phyloP scores from a whole-genome alignment of 1,284 basidiomycete species.

The Papiliotrema terrestris region DNA sequence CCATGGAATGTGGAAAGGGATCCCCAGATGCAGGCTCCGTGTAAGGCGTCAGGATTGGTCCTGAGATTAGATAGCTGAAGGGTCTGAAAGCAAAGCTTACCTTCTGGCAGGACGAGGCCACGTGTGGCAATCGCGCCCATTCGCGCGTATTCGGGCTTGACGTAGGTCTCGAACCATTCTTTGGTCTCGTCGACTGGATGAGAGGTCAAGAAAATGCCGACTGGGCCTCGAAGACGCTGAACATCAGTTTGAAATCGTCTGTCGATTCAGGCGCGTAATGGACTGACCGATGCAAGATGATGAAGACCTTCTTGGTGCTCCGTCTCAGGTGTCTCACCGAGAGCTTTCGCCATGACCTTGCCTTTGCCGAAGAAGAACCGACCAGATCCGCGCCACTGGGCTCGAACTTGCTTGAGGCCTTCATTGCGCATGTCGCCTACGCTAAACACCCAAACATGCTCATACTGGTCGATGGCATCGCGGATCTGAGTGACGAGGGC shows the following conservation, averaged over 20 bases:
- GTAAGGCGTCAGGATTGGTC: conserved; percentile 52
- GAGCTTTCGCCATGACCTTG: conserved; percentile 91
- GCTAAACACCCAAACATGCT: conserved; percentile 92
- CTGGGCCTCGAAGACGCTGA: conserved; percentile 87
- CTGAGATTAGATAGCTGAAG: conserved; percentile 19
- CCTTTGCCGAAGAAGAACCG: conserved; percentile 91
- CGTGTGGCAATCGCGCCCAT: conserved; percentile 74
- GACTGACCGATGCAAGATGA: conserved; percentile 70
- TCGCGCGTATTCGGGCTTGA: conserved; percentile 86
- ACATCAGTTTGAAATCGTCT: neutral
- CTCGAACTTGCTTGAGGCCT: conserved; percentile 88
- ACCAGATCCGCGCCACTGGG: conserved; percentile 87
- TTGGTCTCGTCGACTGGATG: conserved; percentile 80
- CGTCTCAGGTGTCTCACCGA: conserved; percentile 82
- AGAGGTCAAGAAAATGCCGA: conserved; percentile 89
- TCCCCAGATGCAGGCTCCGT: conserved; percentile 64
- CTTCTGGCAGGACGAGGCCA: conserved; percentile 70
- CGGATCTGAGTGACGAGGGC: conserved; percentile 76
- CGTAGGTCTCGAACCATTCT: conserved; percentile 92
- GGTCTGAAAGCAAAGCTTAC: conserved; percentile 38
- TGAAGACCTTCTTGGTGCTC: conserved; percentile 79
- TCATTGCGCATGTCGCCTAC: conserved; percentile 94
- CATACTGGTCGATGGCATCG: conserved; percentile 67
- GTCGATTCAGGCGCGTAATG: conserved; percentile 1
- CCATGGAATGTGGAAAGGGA: conserved; percentile 93